A percentile compares a stretch with the other conserved stretches of the same genome.
Evolutionary conservation across 345 rosid genomes (phyloP).

Genomic region (Jatropha curcas): DNA sequence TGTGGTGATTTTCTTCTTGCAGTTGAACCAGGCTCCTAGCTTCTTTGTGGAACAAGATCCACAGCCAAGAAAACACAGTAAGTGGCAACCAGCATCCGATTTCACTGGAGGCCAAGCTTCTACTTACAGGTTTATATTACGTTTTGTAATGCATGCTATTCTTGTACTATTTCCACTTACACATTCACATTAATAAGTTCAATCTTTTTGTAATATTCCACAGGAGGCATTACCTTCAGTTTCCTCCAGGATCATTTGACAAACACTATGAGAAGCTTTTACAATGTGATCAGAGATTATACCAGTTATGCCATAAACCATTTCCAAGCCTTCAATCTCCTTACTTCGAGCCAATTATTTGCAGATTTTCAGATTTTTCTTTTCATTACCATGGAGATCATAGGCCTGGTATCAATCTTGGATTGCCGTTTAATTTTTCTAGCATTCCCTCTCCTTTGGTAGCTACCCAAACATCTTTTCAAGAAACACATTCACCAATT

Average conservation of each 20-base stretch:
- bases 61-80: conserved; percentile 44
- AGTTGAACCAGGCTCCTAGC: conserved; percentile 40
- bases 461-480: background rate
- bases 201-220: background rate
- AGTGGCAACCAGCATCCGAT: conserved; percentile 41
- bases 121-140: conserved; percentile 33
- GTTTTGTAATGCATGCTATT: background rate
- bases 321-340: conserved; percentile 35
- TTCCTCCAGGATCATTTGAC: conserved; percentile 47
- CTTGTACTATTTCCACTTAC: background rate
- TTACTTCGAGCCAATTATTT: conserved; percentile 17
- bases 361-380: background rate
- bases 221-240: conserved; percentile 57
- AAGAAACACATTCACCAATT: conserved; percentile 21
- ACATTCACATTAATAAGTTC: background rate
- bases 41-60: conserved; percentile 42
- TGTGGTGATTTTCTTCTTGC: conserved; percentile 8
- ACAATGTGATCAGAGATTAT: conserved; percentile 34
- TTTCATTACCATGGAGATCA: background rate
- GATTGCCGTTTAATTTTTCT: background rate
- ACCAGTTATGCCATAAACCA: conserved; percentile 22
- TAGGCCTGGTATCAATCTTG: background rate
- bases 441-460: background rate
- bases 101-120: conserved; percentile 51
- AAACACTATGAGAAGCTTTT: conserved; percentile 49